Conservation (phyloP, 441 rosid genomes). For the Gossypium schwendimanii region DNA sequence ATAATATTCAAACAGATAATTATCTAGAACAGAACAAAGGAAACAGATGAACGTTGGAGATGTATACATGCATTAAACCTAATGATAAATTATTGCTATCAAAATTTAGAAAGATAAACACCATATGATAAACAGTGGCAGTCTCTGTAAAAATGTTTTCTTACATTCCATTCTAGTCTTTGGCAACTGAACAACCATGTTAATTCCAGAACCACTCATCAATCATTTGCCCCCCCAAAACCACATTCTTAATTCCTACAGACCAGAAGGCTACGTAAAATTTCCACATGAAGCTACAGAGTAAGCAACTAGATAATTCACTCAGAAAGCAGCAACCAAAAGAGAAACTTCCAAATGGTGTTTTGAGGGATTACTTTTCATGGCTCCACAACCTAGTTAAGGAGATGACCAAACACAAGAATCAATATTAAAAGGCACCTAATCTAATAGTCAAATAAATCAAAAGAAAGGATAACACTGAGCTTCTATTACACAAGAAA, state of each 20-base stretch:
- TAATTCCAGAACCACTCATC: neutral
- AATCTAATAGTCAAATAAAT: slow-evolving; percentile 3
- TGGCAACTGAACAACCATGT: neutral
- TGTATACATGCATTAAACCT: neutral
- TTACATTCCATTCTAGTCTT: neutral
- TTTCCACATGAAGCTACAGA: neutral
- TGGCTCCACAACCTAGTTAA: neutral
- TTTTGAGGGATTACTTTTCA: neutral
- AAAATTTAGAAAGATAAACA: slow-evolving; percentile 7
- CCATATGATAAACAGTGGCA: neutral
- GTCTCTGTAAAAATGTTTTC: neutral
- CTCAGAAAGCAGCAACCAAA: neutral
- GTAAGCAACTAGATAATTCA: neutral
- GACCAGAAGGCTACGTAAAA: neutral
- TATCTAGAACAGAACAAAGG: neutral
- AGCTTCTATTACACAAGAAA: neutral
- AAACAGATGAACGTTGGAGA: neutral
- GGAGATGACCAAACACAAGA: neutral
- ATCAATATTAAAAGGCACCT: neutral
- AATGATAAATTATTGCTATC: neutral
- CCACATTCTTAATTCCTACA: neutral
- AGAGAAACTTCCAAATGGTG: neutral
- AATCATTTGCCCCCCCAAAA: neutral
- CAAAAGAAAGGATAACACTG: neutral
- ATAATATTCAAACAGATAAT: neutral